phyloP scores from a whole-genome alignment of 331 rosid species.

The Acacia pycnantha region DNA sequence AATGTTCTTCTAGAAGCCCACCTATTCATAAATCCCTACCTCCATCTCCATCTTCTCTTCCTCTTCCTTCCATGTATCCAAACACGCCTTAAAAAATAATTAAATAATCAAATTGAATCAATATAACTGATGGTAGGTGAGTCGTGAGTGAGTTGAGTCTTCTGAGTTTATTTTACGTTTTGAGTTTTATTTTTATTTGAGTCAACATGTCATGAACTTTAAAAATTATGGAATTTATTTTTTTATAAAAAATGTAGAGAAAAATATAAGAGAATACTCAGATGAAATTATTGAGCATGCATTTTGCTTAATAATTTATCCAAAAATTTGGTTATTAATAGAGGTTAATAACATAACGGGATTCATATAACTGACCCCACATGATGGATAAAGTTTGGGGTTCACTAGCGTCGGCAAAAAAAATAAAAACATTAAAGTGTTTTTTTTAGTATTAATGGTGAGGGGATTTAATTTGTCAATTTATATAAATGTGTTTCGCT shows the following conservation, averaged over 20 bases:
- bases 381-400: too few species aligned
- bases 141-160: not conserved
- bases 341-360: accelerated
- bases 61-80: too few species aligned
- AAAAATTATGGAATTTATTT: too few species aligned
- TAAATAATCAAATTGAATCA: not conserved
- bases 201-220: too few species aligned
- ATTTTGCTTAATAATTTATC: too few species aligned
- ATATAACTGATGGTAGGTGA: not conserved
- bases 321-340: too few species aligned
- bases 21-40: slow-evolving; percentile 6
- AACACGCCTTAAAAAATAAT: too few species aligned
- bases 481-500: not conserved
- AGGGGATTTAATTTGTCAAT: not conserved
- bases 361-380: too few species aligned
- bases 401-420: not conserved
- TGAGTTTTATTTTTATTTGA: not conserved
- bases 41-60: not conserved
- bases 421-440: not conserved
- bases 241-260: too few species aligned
- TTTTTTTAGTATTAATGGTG: not conserved
- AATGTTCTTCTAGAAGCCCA: slow-evolving; percentile 52
- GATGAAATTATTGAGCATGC: too few species aligned
- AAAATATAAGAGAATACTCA: too few species aligned
- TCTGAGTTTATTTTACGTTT: not conserved